Conservation (phyloP, 331 rosid genomes). For the Spiraea crenata region DNA sequence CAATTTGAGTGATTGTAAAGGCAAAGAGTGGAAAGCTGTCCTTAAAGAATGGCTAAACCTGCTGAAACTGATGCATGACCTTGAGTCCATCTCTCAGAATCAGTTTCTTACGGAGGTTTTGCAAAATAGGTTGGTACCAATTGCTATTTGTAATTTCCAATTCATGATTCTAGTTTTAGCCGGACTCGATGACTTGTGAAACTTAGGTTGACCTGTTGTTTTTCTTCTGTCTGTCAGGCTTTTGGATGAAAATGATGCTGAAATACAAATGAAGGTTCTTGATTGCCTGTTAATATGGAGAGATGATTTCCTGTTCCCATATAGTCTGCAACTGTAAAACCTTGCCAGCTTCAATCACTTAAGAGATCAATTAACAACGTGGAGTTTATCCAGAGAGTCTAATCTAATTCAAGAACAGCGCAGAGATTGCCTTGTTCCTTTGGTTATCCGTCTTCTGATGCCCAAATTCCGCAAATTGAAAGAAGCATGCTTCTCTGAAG, state of each 20-base stretch:
- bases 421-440: conserved; percentile 64
- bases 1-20: too few species aligned
- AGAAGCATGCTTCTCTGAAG: conserved; percentile 84
- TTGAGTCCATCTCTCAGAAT: conserved; percentile 53
- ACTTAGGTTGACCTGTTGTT: conserved; percentile 1
- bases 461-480: conserved; percentile 87
- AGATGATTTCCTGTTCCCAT: conserved; percentile 65
- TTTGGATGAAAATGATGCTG: conserved; percentile 86
- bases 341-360: conserved; percentile 51
- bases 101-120: conserved; percentile 74
- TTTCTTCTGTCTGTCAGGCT: conserved; percentile 50
- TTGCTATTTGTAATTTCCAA: not conserved
- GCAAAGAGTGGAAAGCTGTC: too few species aligned
- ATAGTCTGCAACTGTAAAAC: conserved; percentile 67
- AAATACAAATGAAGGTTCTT: conserved; percentile 75
- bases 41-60: conserved; percentile 94
- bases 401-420: conserved; percentile 58
- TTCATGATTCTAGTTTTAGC: not conserved
- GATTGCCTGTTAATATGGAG: conserved; percentile 81
- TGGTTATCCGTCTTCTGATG: conserved; percentile 77
- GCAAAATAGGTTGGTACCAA: conserved; percentile 62
- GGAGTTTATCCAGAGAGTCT: conserved; percentile 83
- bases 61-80: conserved; percentile 71
- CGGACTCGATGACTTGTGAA: too few species aligned
- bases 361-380: conserved; percentile 84